These are phyloP conservation scores for Colletotrichum spaethianum DNA, from an alignment of 2,329 filamentous ascomycete species.

Conservation along the genomic window DNA sequence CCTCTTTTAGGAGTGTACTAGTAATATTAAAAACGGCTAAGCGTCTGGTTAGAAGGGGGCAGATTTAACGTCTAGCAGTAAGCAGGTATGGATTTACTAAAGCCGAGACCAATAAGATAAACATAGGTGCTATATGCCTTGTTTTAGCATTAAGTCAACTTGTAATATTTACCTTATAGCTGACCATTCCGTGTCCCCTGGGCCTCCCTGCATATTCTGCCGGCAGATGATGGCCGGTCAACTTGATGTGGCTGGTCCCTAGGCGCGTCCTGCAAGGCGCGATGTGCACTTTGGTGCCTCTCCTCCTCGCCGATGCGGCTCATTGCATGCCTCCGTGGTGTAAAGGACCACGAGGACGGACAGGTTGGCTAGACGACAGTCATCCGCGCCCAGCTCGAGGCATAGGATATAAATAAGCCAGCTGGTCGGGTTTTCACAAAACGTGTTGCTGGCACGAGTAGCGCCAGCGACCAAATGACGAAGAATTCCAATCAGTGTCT, in stretches of 20 bases:
- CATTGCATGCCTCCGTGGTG: neutral
- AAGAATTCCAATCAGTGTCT: neutral
- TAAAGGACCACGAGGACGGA: neutral
- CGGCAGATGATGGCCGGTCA: neutral
- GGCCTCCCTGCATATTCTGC: neutral
- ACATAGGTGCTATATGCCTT: neutral
- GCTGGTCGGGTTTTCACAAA: neutral
- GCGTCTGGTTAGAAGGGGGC: neutral
- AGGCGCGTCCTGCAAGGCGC: neutral
- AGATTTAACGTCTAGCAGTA: neutral
- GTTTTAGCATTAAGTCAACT: no score
- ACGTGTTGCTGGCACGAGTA: conserved; percentile 4
- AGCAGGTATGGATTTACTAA: neutral
- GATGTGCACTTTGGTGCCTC: neutral
- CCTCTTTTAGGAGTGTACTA: neutral
- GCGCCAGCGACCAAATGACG: neutral
- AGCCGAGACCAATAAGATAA: neutral
- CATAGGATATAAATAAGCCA: neutral
- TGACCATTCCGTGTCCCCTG: neutral
- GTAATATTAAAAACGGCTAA: neutral
- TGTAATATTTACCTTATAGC: neutral
- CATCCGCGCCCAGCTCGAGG: neutral
- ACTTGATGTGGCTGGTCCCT: neutral
- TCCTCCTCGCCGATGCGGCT: neutral
- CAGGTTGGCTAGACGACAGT: neutral